These are phyloP conservation scores for Glycine tomentella DNA, from an alignment of 306 rosid species.

Conservation along the genomic window DNA sequence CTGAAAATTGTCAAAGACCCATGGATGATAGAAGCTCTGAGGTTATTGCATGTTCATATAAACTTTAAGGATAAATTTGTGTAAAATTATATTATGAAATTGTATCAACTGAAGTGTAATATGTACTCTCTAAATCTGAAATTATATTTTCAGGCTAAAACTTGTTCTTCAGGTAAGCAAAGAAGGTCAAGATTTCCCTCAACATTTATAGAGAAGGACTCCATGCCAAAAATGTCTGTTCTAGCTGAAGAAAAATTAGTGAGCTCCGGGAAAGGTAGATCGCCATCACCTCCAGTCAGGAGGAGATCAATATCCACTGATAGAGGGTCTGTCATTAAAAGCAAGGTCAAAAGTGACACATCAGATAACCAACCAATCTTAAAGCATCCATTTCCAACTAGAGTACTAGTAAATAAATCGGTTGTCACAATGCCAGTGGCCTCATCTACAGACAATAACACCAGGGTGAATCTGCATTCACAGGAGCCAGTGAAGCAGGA, in stretches of 20 bases:
- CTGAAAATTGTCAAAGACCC: slow-evolving; percentile 63
- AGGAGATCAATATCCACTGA: slow-evolving; percentile 94
- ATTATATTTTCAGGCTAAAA: slow-evolving; percentile 70
- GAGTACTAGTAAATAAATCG: slow-evolving; percentile 73
- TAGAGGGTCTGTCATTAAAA: slow-evolving; percentile 73
- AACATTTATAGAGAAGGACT: slow-evolving; percentile 68
- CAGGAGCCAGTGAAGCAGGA: slow-evolving; percentile 61
- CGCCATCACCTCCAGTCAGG: slow-evolving; percentile 87
- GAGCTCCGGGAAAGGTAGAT: slow-evolving; percentile 67
- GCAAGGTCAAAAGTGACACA: slow-evolving; percentile 65
- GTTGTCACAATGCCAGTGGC: slow-evolving; percentile 48
- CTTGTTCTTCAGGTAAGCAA: slow-evolving; percentile 89
- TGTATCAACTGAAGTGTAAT: not conserved
- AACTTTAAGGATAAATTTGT: slow-evolving; percentile 3
- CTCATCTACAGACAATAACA: slow-evolving; percentile 51
- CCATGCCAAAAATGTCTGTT: slow-evolving; percentile 61
- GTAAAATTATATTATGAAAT: not conserved
- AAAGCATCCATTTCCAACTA: slow-evolving; percentile 66
- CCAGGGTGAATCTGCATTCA: slow-evolving; percentile 52
- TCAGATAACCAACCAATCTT: slow-evolving; percentile 65
- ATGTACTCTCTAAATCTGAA: slow-evolving; percentile 30
- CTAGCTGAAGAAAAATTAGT: slow-evolving; percentile 65
- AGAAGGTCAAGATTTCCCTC: slow-evolving; percentile 84
- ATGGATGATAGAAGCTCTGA: slow-evolving; percentile 67
- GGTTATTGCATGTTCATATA: slow-evolving; percentile 49